These are phyloP conservation scores for Phylloporus sp. DNA, from an alignment of 768 basidiomycete genomes.

Conservation along the genomic window DNA sequence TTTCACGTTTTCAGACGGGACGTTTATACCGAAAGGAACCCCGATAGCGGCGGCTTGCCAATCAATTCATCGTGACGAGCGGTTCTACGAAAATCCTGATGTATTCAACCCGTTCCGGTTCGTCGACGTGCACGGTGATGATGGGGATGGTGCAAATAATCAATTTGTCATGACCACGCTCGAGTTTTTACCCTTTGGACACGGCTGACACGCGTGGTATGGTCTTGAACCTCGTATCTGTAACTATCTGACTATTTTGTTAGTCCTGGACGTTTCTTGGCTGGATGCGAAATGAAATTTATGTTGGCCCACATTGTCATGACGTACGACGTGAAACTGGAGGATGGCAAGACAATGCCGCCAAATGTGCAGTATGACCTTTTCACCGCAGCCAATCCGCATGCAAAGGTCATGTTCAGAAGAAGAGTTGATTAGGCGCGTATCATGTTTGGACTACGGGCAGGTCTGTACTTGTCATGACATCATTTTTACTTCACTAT, in stretches of 20 bases:
- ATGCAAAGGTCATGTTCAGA: background rate
- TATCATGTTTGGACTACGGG: no score
- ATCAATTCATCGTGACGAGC: slow-evolving; percentile 18
- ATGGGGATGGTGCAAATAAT: slow-evolving; percentile 29
- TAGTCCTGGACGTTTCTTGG: slow-evolving; percentile 18
- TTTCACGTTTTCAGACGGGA: slow-evolving; percentile 36
- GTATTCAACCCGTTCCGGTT: slow-evolving; percentile 15
- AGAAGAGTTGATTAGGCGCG: background rate
- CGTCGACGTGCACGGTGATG: slow-evolving; percentile 22
- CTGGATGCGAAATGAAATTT: slow-evolving; percentile 5
- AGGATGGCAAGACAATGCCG: background rate
- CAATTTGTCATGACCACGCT: slow-evolving; percentile 31
- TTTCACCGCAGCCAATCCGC: background rate
- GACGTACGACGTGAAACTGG: slow-evolving; percentile 8
- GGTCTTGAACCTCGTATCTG: background rate
- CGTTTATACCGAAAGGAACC: slow-evolving; percentile 33
- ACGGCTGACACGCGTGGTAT: slow-evolving; percentile 16
- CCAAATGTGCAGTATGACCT: background rate
- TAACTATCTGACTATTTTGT: no score
- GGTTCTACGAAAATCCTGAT: slow-evolving; percentile 24
- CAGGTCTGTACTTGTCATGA: no score
- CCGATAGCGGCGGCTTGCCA: slow-evolving; percentile 16
- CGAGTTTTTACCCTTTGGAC: slow-evolving; percentile 36
- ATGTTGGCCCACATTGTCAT: slow-evolving; percentile 12
- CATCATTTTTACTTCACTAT: no score